Evolutionary conservation across 805 yeast species (phyloP).

Genomic region (Jamesozyma spencerorum): DNA sequence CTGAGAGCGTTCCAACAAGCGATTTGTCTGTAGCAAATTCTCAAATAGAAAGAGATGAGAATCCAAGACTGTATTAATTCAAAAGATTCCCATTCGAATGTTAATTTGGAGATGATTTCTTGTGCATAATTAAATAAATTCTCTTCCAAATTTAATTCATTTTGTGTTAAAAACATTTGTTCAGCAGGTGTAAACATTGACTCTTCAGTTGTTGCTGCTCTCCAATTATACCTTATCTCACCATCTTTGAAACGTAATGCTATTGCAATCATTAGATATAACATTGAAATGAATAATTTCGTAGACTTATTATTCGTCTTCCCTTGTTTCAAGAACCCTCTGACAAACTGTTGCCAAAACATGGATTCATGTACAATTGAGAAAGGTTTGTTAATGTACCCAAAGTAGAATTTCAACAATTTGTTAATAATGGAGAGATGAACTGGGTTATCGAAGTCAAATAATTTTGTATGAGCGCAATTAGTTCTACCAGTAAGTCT

Average conservation of each 20-base stretch:
- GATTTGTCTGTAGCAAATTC: slow-evolving; percentile 38
- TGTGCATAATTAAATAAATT: slow-evolving; percentile 34
- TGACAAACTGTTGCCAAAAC: slow-evolving; percentile 41
- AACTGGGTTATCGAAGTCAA: slow-evolving; percentile 13
- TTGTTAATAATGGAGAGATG: slow-evolving; percentile 26
- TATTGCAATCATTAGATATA: slow-evolving; percentile 41
- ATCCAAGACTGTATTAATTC: slow-evolving; percentile 45
- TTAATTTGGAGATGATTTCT: slow-evolving; percentile 32
- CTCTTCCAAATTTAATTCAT: slow-evolving; percentile 31
- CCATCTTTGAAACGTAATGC: slow-evolving; percentile 45
- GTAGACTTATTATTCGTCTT: slow-evolving; percentile 28
- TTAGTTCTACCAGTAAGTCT: slow-evolving; percentile 26
- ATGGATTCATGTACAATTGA: slow-evolving; percentile 45
- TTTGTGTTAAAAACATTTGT: slow-evolving; percentile 8
- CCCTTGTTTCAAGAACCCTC: slow-evolving; percentile 19
- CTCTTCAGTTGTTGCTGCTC: not conserved
- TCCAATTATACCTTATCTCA: slow-evolving; percentile 9
- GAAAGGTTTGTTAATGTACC: slow-evolving; percentile 43
- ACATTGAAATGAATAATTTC: slow-evolving; percentile 43
- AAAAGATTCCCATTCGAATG: slow-evolving; percentile 44
- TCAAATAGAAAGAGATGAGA: slow-evolving; percentile 35
- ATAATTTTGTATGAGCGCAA: slow-evolving; percentile 10
- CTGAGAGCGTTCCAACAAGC: slow-evolving; percentile 36
- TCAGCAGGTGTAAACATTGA: slow-evolving; percentile 8
- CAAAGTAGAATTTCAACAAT: slow-evolving; percentile 32